Evolutionary conservation across 2,329 filamentous ascomycete genomes (phyloP).

Genomic region (Corynespora cassiicola): DNA sequence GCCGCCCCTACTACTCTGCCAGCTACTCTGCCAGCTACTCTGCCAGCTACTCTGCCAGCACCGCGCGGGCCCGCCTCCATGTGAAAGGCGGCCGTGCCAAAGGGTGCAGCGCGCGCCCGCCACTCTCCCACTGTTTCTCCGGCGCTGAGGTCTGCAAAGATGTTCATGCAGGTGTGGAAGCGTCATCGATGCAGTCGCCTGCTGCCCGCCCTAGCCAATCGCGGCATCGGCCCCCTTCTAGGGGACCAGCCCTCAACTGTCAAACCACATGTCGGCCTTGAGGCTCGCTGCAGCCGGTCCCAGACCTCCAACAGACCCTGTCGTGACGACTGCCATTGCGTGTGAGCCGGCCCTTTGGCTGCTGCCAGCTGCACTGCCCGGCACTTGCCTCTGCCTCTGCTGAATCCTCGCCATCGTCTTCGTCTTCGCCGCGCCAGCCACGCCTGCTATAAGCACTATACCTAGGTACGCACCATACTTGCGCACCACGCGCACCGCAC

Average conservation of each 20-base stretch:
- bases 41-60: not conserved
- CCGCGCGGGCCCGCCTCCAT: not conserved
- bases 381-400: no score
- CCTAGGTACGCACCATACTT: not conserved
- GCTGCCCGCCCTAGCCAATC: conserved; percentile 22
- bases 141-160: conserved; percentile 4
- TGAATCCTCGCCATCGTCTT: no score
- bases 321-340: no score
- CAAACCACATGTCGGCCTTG: no score
- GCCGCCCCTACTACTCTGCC: no score
- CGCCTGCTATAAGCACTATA: no score
- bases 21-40: no score
- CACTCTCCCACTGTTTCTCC: not conserved
- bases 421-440: no score
- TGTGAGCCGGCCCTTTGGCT: no score
- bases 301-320: conserved; percentile 10
- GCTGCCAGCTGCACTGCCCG: no score
- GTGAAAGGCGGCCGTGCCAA: not conserved
- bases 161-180: conserved; percentile 24
- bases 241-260: conserved; percentile 17
- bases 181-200: conserved; percentile 32
- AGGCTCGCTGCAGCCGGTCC: conserved; percentile 3
- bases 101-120: not conserved
- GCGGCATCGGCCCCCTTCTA: conserved; percentile 4
- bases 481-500: no score